phyloP scores from a whole-genome alignment of 73 alveolate species.

The Uronychia binucleata region DNA sequence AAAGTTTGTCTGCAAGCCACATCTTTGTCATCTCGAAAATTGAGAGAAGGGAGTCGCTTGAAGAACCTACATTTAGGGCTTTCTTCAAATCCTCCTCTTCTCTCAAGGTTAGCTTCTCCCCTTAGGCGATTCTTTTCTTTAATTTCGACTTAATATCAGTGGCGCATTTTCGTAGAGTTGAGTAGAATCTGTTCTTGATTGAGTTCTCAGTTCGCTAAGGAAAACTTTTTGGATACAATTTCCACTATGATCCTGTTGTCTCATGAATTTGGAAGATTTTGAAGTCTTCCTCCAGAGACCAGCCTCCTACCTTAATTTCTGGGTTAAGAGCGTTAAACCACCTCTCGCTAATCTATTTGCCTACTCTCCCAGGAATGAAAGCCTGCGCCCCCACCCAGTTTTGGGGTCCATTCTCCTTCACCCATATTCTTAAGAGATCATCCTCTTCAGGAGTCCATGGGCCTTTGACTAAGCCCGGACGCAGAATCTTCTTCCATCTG shows the following conservation, averaged over 20 bases:
- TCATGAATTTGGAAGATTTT: conserved; percentile 40
- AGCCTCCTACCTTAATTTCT: conserved; percentile 59
- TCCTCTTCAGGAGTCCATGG: conserved; percentile 92
- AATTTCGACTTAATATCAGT: no score
- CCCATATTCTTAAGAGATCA: conserved; percentile 66
- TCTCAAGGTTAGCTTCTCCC: no score
- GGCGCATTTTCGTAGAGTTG: conserved; percentile 12
- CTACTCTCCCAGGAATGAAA: conserved; percentile 78
- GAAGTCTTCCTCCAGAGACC: conserved; percentile 67
- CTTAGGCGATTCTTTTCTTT: no score
- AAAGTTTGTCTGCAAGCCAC: no score
- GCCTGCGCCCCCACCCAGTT: conserved; percentile 83
- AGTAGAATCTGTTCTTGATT: conserved; percentile 58
- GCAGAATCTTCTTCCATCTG: background rate
- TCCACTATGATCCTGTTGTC: conserved; percentile 49
- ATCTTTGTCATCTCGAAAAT: no score
- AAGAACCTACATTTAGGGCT: no score
- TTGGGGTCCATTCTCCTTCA: conserved; percentile 72
- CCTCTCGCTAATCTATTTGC: conserved; percentile 65
- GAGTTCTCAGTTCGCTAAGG: conserved; percentile 67
- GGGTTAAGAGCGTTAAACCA: conserved; percentile 80
- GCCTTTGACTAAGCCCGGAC: conserved; percentile 47
- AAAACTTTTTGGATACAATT: conserved; percentile 28
- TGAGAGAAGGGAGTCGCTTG: no score
- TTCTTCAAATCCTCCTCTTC: no score